Evolutionary conservation across 805 yeast species (phyloP), one percentile per base, ranked within the genome.

Genomic region (Schwanniomyces vanrijiae): DNA sequence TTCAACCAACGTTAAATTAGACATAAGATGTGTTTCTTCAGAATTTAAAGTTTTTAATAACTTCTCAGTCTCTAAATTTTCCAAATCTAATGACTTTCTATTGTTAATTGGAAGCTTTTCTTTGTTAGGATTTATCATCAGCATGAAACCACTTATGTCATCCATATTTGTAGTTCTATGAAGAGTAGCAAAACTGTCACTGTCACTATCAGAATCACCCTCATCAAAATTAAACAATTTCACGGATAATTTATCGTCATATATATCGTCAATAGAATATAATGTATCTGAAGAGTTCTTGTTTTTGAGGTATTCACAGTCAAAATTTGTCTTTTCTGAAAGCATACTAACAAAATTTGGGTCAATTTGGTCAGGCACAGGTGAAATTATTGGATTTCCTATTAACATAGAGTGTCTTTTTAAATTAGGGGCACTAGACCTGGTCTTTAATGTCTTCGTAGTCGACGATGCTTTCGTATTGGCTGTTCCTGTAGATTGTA

Each of bases 351-450:
- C 22, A 37, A 20, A 37, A 2, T 10, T 11, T 16, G 11, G 25
- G 9, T n/a, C 16, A 3, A 19, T 37, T 37, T 37, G 14, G n/a
- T 20, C 22, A 2, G 25, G 14, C 7, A 21, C 7, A 11, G 25
- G 13, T 5, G 25, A 8, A 13, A 37, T 16, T 4, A 37, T 10
- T 20, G n/a, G 8, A 34, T 28, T 34, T 2, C 43, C 43, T 14
- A 40, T 11, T 18, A 47, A 43, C 42, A 50, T 42, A 21, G 53
- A 49, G 34, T 37, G 44, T 25, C 55, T 38, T 25, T 49, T 49
- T 40, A 62, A 54, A 38, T 55, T 58, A 4, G 64, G 63, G 3
- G 59, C 59, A 40, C 64, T 59, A 3, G 60, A 52, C 28, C 64
- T 46, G 5, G 61, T 44, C 45, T 55, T 55, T 18, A 59, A 47